Evolutionary conservation across 257 asterid genomes (phyloP).

Genomic region (Pogostemon cablin): DNA sequence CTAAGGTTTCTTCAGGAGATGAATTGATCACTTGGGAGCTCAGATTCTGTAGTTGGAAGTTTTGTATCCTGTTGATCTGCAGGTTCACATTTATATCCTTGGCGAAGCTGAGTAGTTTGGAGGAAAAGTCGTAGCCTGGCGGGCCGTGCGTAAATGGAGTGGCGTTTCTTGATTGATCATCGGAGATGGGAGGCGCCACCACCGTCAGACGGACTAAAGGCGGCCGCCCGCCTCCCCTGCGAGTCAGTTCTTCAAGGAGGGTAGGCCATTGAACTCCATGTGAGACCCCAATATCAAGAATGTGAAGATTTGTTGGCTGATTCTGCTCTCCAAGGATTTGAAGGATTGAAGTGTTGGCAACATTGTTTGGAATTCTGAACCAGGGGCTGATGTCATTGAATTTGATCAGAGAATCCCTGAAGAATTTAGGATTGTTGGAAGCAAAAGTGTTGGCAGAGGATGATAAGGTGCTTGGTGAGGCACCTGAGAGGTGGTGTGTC

Average conservation of each 20-base stretch:
- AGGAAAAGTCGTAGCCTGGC: slow-evolving; percentile 55
- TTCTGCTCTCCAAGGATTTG: slow-evolving; percentile 59
- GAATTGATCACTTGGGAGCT: slow-evolving; percentile 55
- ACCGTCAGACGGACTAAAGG: slow-evolving; percentile 76
- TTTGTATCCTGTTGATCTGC: slow-evolving; percentile 66
- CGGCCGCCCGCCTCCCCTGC: slow-evolving; percentile 77
- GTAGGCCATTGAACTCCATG: slow-evolving; percentile 96
- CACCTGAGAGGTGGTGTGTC: slow-evolving; percentile 58
- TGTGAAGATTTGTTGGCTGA: slow-evolving; percentile 59
- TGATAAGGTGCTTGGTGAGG: slow-evolving; percentile 36
- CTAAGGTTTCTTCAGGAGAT: slow-evolving; percentile 55
- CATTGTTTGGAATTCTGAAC: slow-evolving; percentile 79
- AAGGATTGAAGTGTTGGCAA: slow-evolving; percentile 78
- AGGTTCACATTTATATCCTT: slow-evolving; percentile 70
- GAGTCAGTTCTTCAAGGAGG: slow-evolving; percentile 70
- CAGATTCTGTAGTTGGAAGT: slow-evolving; percentile 57
- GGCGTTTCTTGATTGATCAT: slow-evolving; percentile 38
- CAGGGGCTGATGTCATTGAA: slow-evolving; percentile 85
- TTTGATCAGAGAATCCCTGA: slow-evolving; percentile 60
- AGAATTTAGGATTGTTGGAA: slow-evolving; percentile 59
- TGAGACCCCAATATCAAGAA: slow-evolving; percentile 85
- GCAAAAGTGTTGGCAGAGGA: slow-evolving; percentile 49
- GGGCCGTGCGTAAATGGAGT: slow-evolving; percentile 63
- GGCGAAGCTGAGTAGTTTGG: slow-evolving; percentile 66
- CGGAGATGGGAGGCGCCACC: slow-evolving; percentile 42